phyloP scores from a whole-genome alignment of 2,329 filamentous ascomycete genomes.

The Fusarium sp. region DNA sequence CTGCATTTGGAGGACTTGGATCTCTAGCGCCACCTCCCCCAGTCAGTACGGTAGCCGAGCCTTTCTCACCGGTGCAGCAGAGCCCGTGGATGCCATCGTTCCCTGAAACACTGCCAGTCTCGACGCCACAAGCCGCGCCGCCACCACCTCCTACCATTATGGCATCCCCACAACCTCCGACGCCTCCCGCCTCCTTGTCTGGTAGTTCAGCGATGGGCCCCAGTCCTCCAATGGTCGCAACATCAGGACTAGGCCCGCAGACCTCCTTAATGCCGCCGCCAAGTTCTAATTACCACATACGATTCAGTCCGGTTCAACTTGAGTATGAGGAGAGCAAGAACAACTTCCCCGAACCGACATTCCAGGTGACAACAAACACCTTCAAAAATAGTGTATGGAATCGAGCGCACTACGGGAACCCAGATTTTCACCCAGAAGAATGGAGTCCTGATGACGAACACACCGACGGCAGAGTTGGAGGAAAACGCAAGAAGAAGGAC shows the following conservation, averaged over 20 bases:
- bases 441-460: slow-evolving; percentile 57
- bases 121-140: slow-evolving; percentile 34
- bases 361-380: slow-evolving; percentile 63
- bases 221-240: slow-evolving; percentile 33
- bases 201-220: slow-evolving; percentile 31
- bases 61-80: slow-evolving; percentile 52
- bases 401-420: slow-evolving; percentile 75
- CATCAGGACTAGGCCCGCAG: slow-evolving; percentile 30
- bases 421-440: slow-evolving; percentile 61
- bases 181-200: slow-evolving; percentile 50
- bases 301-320: slow-evolving; percentile 62
- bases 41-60: slow-evolving; percentile 42
- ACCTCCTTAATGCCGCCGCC: slow-evolving; percentile 17
- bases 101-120: slow-evolving; percentile 40
- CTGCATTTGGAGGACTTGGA: slow-evolving; percentile 44
- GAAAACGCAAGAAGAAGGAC: slow-evolving; percentile 45
- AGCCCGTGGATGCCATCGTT: slow-evolving; percentile 53
- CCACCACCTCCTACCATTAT: slow-evolving; percentile 47
- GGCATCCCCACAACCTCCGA: slow-evolving; percentile 46
- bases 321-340: slow-evolving; percentile 64
- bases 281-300: slow-evolving; percentile 49
- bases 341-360: slow-evolving; percentile 58
- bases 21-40: slow-evolving; percentile 50
- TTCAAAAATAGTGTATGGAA: slow-evolving; percentile 78
- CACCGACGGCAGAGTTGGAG: slow-evolving; percentile 44